Percentiles rank a stretch among this genome's conserved stretches.
These are phyloP conservation scores for Diaporthe citrichinensis DNA, from an alignment of 2,329 filamentous ascomycete species.

Conservation along the genomic window DNA sequence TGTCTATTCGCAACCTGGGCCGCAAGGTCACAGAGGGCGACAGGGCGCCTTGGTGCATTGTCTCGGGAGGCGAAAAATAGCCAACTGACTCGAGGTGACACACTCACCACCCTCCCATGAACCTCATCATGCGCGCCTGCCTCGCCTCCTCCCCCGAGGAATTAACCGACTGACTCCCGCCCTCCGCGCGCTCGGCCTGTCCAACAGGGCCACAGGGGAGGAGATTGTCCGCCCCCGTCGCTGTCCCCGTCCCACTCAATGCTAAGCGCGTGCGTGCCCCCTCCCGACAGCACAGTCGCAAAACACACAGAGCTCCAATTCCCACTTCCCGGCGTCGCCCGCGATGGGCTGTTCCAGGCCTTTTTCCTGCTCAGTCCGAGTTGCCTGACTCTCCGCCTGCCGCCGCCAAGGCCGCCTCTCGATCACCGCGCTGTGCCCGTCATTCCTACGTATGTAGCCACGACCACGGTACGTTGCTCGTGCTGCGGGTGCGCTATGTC, in stretches of 20 bases:
- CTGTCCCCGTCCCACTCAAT: slow-evolving; percentile 5
- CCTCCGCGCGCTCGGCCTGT: slow-evolving; percentile 16
- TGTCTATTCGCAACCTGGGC: slow-evolving; percentile 36
- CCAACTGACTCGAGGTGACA: slow-evolving; percentile 23
- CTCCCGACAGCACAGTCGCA: slow-evolving; percentile 1
- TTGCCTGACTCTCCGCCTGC: slow-evolving; percentile 21
- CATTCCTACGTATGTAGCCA: not conserved
- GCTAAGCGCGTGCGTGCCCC: not conserved
- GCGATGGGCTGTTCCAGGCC: slow-evolving; percentile 2
- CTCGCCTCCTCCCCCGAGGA: not conserved
- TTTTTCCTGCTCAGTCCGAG: not conserved
- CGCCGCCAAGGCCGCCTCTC: slow-evolving; percentile 1
- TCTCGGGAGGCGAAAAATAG: slow-evolving; percentile 27
- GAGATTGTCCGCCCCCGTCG: slow-evolving; percentile 9
- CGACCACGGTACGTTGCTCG: not conserved
- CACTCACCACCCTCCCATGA: not conserved
- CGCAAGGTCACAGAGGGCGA: slow-evolving; percentile 5
- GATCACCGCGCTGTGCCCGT: not conserved
- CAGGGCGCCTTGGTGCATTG: slow-evolving; percentile 14
- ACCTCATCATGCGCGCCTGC: slow-evolving; percentile 25
- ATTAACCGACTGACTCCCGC: slow-evolving; percentile 4
- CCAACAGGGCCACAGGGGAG: not conserved
- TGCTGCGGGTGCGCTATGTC: slow-evolving; percentile 15
- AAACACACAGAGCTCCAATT: not conserved
- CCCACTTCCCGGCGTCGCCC: slow-evolving; percentile 18